Evolutionary conservation across 306 rosid genomes (phyloP).

Genomic region (Echinosophora koreensis): DNA sequence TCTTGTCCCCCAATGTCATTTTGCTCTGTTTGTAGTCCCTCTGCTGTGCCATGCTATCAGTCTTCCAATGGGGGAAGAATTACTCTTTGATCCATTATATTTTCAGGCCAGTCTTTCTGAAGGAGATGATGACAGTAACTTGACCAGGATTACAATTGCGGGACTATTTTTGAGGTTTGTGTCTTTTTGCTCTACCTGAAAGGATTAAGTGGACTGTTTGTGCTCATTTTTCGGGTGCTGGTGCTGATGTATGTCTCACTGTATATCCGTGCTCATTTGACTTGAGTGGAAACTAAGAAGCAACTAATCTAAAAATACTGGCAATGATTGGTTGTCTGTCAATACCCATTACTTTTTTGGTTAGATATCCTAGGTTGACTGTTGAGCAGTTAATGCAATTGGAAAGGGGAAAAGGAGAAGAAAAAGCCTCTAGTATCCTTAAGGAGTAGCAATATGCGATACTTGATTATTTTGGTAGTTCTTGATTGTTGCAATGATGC

Average conservation of each 20-base stretch:
- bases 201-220: constrained; percentile 19
- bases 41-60: constrained; percentile 27
- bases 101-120: constrained; percentile 82
- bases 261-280: constrained; percentile 14
- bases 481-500: constrained; percentile 20
- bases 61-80: constrained; percentile 36
- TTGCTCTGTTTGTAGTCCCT: constrained; percentile 15
- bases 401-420: background rate
- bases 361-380: constrained; percentile 28
- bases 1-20: constrained; percentile 34
- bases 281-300: constrained; percentile 14
- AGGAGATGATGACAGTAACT: constrained; percentile 73
- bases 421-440: constrained; percentile 2
- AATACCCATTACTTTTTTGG: background rate
- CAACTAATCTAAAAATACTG: constrained; percentile 35
- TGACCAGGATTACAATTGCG: constrained; percentile 75
- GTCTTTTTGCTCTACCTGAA: constrained; percentile 23
- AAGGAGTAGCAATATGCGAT: constrained; percentile 23
- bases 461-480: constrained; percentile 35
- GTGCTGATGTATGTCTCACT: constrained; percentile 10
- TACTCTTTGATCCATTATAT: constrained; percentile 35
- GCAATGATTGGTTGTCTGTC: constrained; percentile 18
- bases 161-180: constrained; percentile 86
- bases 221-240: constrained; percentile 20
- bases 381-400: constrained; percentile 28